Base-by-base conservation (phyloP, 495 filamentous ascomycete species). In the Neurospora discreta region DNA sequence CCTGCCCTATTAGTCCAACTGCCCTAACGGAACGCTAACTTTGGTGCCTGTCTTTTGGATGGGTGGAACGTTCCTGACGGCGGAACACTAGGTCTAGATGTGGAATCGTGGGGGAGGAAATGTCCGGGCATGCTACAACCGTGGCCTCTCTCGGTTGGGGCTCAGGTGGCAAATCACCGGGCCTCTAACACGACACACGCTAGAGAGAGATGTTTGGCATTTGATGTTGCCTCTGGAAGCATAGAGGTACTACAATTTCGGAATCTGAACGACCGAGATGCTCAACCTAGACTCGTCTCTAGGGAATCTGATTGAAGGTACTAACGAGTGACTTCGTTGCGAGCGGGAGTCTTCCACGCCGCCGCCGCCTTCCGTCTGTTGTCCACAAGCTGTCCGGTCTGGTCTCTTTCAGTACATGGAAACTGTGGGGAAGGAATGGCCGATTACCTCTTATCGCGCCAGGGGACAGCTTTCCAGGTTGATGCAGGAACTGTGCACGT, bases 141-240 rank as follows among this genome's bases (percentile, higher is more conserved):
- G 71, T 73, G 71, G 71, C 71, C 71, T 73, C 65, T 73, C 26
- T 60, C 30, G 30, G 30, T 33, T 13, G 46, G 7, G 46, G 20
- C 46, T n/a, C 46, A 16, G 23, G 52, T 65, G 52, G 52, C 52
- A 16, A 65, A 33, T 65, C 3, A 65, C 30, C n/a, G n/a, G n/a
- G n/a, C n/a, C 52, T 65, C 52, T 65, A 65, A 33, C 52, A 65
- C 52, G 26, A 65, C 26, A 26, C 52, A 36, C 3, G 33, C 0
- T 38, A 16, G 46, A 58, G 23, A 52, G 13, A 13, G 30, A 60
- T 60, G 52, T 30, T 30, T 30, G 4, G 52, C 30, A 23, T 30
- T 30, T 18, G 52, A 33, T 60, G 52, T 60, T 13, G 23, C 52
- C 23, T 30, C 13, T 60, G 6, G 26, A 36, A 33, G 26, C 26